Evolutionary conservation across 305 asterid genomes (phyloP), one percentile per base, ranked within the genome.

Genomic region (Rubia peregrina): DNA sequence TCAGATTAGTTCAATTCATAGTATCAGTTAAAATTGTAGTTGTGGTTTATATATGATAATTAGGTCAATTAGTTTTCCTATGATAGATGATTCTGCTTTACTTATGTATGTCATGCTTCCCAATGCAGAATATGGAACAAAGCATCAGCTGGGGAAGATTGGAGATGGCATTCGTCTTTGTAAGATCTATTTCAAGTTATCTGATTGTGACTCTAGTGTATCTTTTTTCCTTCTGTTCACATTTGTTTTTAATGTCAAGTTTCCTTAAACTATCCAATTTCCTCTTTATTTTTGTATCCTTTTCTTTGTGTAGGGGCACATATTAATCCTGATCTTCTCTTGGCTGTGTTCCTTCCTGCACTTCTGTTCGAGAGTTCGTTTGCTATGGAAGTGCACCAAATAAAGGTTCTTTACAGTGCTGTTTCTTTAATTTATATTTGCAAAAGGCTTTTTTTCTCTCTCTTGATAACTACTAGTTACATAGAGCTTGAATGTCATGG

Each of bases 281-380:
- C 24, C 48, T 46, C 61, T 26, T 41, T 53, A 48, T 33, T 57
- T 7, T 57, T 22, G 16, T 12, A 24, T 14, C 17, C 73, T 68
- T 57, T 17, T 24, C 24, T n/a, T 53, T 53, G 4, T 78, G 42
- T 73, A 93, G 98, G 98, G 98, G 86, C 90, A 79, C 76, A 77
- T 81, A 94, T 94, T 72, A 84, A 94, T 84, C 98, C 98, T 19
- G 89, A 94, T 76, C 97, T 94, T 82, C 91, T 94, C 66, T 79
- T 94, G 88, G 96, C 96, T 43, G 95, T 94, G 69, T 94, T 94
- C 83, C 98, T 94, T 78, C 98, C 98, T 42, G 96, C 98, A 16
- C 97, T 91, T 75, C 98, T 94, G 75, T 94, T 94, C 57, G 97
- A 94, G 89, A 89, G 98, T 79, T 83, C 98, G 36, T 94, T 94